Conservation (phyloP, 176 grass and related monocot genomes). For the Otatea glauca region DNA sequence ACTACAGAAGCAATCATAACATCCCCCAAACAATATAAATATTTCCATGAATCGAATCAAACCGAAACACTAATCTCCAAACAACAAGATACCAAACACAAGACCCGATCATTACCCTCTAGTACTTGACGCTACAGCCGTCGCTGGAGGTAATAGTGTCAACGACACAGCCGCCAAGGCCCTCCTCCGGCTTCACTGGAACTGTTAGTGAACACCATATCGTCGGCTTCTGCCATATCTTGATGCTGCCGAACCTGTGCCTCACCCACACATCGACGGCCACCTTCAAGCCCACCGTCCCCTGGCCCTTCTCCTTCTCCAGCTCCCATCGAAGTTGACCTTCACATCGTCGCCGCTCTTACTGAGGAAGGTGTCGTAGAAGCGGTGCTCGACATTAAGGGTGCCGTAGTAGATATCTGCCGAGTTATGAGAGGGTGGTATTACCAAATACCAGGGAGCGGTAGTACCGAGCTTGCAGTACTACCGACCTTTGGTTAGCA, state of each 20-base stretch:
- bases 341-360: conserved; percentile 21
- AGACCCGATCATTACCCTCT: background rate
- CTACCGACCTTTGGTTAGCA: too few species aligned
- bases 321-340: conserved; percentile 33
- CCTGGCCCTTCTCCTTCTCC: background rate
- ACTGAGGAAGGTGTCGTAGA: conserved; percentile 27
- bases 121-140: conserved; percentile 46
- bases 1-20: background rate
- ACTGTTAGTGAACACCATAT: background rate
- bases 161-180: background rate
- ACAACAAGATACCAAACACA: background rate
- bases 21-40: background rate
- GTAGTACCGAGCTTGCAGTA: too few species aligned
- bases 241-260: conserved; percentile 25
- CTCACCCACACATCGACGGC: conserved; percentile 20
- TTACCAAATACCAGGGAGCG: too few species aligned
- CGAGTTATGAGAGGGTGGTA: too few species aligned
- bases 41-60: background rate
- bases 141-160: background rate
- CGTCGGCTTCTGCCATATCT: conserved; percentile 34
- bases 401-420: conserved; percentile 36
- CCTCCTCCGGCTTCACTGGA: conserved; percentile 17
- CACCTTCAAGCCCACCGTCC: background rate
- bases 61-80: background rate
- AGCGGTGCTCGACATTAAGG: conserved; percentile 12